These are phyloP conservation scores for Hypoxylon perforatum DNA, from an alignment of 495 filamentous ascomycete species.

Conservation along the genomic window DNA sequence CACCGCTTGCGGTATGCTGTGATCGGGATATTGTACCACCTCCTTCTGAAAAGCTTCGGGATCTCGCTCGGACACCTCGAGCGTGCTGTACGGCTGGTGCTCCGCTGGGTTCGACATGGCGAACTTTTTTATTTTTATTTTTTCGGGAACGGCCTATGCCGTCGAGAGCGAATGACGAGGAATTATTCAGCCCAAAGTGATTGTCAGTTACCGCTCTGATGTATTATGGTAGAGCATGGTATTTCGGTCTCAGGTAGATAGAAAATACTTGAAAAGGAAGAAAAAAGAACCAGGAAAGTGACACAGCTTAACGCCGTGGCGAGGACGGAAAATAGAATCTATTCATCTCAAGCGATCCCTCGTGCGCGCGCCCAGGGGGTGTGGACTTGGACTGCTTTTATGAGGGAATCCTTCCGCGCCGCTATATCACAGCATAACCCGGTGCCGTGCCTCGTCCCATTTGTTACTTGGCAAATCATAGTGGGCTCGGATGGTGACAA, in stretches of 20 bases:
- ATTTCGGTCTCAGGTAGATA: neutral
- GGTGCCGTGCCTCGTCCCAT: conserved; percentile 19
- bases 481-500: conserved; percentile 27
- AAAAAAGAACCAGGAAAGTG: conserved; percentile 1
- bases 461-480: conserved; percentile 18
- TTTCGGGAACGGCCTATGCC: conserved; percentile 22
- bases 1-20: conserved; percentile 36
- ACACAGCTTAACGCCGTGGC: conserved; percentile 17
- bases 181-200: conserved; percentile 28
- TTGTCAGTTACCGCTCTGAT: conserved; percentile 6
- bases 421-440: conserved; percentile 19
- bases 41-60: conserved; percentile 37
- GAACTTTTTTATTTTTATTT: no score
- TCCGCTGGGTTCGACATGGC: conserved; percentile 26
- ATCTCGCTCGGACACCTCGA: conserved; percentile 32
- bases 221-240: conserved; percentile 19
- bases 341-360: conserved; percentile 18
- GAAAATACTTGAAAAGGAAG: conserved; percentile 11
- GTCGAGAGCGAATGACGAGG: conserved; percentile 2
- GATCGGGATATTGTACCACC: conserved; percentile 37
- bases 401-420: conserved; percentile 22
- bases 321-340: conserved; percentile 15
- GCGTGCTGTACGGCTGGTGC: conserved; percentile 32
- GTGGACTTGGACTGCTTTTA: conserved; percentile 20
- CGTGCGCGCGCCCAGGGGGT: conserved; percentile 6